These are phyloP conservation scores for Rosa lucieae DNA, from an alignment of 306 rosid species.

Conservation along the genomic window DNA sequence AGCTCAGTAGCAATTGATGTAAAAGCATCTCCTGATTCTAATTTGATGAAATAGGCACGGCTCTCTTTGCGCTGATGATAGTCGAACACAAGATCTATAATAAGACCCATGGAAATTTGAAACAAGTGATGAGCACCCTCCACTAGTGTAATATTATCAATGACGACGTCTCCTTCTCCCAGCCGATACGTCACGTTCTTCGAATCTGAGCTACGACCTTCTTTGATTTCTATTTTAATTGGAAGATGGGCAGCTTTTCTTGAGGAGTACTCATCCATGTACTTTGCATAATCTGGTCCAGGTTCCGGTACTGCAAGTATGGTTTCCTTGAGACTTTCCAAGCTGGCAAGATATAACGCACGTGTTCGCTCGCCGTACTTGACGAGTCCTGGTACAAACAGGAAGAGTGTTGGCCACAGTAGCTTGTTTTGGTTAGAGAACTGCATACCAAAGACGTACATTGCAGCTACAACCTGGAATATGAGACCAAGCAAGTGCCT, in stretches of 20 bases:
- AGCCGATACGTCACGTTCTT: neutral
- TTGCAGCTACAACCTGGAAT: neutral
- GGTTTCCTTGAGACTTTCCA: slow-evolving; percentile 17
- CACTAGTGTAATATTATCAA: slow-evolving; percentile 15
- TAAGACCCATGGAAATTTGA: slow-evolving; percentile 32
- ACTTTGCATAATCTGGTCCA: slow-evolving; percentile 41
- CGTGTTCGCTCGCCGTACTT: slow-evolving; percentile 47
- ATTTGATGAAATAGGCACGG: neutral
- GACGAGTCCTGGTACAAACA: slow-evolving; percentile 38
- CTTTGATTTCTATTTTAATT: neutral
- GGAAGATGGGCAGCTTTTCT: slow-evolving; percentile 29
- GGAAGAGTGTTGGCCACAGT: slow-evolving; percentile 26
- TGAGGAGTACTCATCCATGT: slow-evolving; percentile 35
- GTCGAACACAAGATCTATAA: slow-evolving; percentile 44
- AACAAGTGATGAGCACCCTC: slow-evolving; percentile 30
- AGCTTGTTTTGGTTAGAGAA: slow-evolving; percentile 30
- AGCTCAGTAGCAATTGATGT: slow-evolving; percentile 39
- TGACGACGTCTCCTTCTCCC: neutral
- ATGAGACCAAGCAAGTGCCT: neutral
- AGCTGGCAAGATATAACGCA: slow-evolving; percentile 39
- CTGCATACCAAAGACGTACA: slow-evolving; percentile 34
- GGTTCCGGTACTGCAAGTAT: slow-evolving; percentile 32
- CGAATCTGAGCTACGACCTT: slow-evolving; percentile 17
- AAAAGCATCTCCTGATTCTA: slow-evolving; percentile 9
- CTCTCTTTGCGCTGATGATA: slow-evolving; percentile 25